Evolutionary conservation across 108 stramenopile species (phyloP).

Genomic region (Pseudonitzschia delicatissima): DNA sequence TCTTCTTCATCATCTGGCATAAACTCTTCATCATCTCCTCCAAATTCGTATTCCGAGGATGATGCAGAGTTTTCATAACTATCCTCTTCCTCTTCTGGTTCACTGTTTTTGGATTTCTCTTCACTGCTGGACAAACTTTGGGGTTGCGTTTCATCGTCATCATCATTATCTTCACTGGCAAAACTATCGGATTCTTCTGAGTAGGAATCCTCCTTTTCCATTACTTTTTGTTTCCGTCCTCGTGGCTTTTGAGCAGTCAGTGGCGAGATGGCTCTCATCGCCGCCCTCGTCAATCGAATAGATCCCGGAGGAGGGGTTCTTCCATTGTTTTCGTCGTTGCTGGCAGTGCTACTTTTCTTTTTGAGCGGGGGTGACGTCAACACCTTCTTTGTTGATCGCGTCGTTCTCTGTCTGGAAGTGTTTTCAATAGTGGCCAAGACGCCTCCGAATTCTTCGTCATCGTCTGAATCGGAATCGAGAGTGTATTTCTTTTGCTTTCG

Average conservation of each 20-base stretch:
- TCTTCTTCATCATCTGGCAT: conserved; percentile 2
- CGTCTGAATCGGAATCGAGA: conserved; percentile 14
- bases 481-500: conserved; percentile 28
- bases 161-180: conserved; percentile 13
- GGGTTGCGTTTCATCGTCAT: conserved; percentile 12
- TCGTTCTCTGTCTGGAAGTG: conserved; percentile 3
- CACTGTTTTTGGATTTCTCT: not conserved
- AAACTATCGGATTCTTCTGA: conserved; percentile 2
- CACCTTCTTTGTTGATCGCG: not conserved
- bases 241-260: not conserved
- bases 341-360: not conserved
- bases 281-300: not conserved
- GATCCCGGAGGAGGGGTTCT: not conserved
- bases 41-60: conserved; percentile 1
- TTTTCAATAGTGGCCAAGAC: conserved; percentile 25
- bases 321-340: not conserved
- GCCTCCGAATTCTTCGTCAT: conserved; percentile 29
- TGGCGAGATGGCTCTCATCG: conserved; percentile 1
- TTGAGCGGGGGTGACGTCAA: not conserved
- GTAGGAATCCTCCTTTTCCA: not conserved
- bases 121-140: not conserved
- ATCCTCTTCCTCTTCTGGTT: conserved; percentile 5
- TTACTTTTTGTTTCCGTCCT: not conserved
- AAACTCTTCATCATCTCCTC: conserved; percentile 20
- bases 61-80: not conserved